These are phyloP conservation scores for Clavaria fumosa DNA, from an alignment of 768 basidiomycete species.

Conservation along the genomic window DNA sequence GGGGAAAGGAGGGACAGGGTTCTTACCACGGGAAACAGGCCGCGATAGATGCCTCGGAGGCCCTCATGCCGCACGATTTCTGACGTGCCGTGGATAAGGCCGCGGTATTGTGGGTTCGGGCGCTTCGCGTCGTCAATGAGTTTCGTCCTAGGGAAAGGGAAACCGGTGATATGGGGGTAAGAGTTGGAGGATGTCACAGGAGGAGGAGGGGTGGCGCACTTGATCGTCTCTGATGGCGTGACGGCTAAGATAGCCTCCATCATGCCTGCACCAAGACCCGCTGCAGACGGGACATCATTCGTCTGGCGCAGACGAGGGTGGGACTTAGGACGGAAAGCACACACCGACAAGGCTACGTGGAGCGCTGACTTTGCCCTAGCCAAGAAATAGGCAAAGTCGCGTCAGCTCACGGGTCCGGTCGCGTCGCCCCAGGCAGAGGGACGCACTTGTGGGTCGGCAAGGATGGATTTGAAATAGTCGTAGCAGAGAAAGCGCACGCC, in stretches of 20 bases:
- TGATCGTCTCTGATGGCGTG: slow-evolving; percentile 96
- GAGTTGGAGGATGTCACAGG: background rate
- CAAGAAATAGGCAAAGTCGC: slow-evolving; percentile 2
- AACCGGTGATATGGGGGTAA: no score
- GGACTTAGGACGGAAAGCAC: no score
- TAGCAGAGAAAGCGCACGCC: slow-evolving; percentile 94
- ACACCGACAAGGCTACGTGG: slow-evolving; percentile 70
- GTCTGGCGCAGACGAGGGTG: no score
- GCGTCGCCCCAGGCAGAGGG: no score
- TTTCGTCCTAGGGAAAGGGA: slow-evolving; percentile 54
- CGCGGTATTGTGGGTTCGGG: slow-evolving; percentile 71
- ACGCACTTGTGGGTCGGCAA: slow-evolving; percentile 71
- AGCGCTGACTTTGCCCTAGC: slow-evolving; percentile 80
- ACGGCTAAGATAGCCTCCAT: slow-evolving; percentile 89
- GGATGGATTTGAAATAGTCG: slow-evolving; percentile 72
- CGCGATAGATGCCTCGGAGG: slow-evolving; percentile 70
- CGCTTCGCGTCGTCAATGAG: slow-evolving; percentile 89
- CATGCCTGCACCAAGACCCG: slow-evolving; percentile 79
- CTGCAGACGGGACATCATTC: no score
- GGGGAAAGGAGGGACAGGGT: background rate
- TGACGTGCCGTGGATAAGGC: slow-evolving; percentile 71
- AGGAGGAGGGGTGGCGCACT: slow-evolving; percentile 35
- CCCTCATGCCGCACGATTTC: slow-evolving; percentile 80
- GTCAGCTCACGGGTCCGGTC: no score
- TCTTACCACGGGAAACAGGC: slow-evolving; percentile 85